phyloP scores from a whole-genome alignment of 2,329 filamentous ascomycete genomes.

The Fusarium sp. region DNA sequence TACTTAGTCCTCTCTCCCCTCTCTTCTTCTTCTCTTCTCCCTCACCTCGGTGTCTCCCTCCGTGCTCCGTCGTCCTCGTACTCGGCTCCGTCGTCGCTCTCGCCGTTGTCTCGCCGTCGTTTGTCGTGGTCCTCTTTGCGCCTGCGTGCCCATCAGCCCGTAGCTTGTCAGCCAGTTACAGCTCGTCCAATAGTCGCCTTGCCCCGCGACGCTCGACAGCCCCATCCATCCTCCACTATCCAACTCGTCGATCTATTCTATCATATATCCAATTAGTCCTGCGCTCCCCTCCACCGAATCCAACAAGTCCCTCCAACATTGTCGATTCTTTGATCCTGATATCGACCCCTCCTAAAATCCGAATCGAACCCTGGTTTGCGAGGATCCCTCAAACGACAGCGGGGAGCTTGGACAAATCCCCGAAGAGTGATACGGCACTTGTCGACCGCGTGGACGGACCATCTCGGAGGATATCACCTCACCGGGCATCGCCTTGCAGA shows the following conservation, averaged over 20 bases:
- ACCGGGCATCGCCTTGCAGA: constrained; percentile 24
- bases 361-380: constrained; percentile 7
- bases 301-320: not conserved
- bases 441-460: constrained; percentile 35
- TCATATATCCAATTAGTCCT: constrained; percentile 31
- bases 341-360: constrained; percentile 18
- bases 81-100: constrained; percentile 13
- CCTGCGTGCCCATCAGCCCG: constrained; percentile 23
- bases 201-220: constrained; percentile 33
- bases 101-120: constrained; percentile 25
- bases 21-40: constrained; percentile 20
- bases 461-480: constrained; percentile 32
- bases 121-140: constrained; percentile 4
- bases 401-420: constrained; percentile 31
- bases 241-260: constrained; percentile 21
- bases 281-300: constrained; percentile 13
- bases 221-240: constrained; percentile 18
- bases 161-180: constrained; percentile 33
- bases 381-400: constrained; percentile 23
- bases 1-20: constrained; percentile 27
- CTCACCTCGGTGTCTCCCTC: constrained; percentile 24
- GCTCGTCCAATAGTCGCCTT: constrained; percentile 26
- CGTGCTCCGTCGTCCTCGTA: constrained; percentile 15
- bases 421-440: constrained; percentile 36
- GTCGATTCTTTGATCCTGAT: constrained; percentile 20